Conservation (phyloP, 768 basidiomycete species). For the Chalciporus sphaerocephalus region DNA sequence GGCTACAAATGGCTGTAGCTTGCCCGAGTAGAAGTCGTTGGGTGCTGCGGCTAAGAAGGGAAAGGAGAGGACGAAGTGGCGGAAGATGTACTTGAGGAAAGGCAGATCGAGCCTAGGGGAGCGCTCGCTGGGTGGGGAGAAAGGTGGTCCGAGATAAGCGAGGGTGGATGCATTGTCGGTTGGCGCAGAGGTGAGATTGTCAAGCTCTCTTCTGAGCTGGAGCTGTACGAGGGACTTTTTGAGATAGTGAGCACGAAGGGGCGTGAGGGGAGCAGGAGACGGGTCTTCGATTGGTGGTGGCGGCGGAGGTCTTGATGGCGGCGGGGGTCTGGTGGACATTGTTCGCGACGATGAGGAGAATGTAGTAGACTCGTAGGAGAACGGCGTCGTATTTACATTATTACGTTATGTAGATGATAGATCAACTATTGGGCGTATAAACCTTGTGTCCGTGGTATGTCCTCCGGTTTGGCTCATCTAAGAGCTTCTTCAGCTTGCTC, state of each 20-base stretch:
- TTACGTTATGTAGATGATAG: neutral
- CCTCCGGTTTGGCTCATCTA: slow-evolving; percentile 33
- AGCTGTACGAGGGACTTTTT: slow-evolving; percentile 93
- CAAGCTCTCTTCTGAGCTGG: slow-evolving; percentile 78
- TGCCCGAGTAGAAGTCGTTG: slow-evolving; percentile 86
- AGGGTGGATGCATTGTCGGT: slow-evolving; percentile 55
- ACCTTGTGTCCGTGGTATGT: slow-evolving; percentile 32
- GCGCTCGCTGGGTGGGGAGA: slow-evolving; percentile 63
- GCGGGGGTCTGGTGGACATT: slow-evolving; percentile 7
- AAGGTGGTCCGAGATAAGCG: slow-evolving; percentile 86
- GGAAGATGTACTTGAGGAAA: slow-evolving; percentile 84
- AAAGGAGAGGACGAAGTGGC: slow-evolving; percentile 90
- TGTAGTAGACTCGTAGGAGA: neutral
- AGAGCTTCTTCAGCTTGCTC: slow-evolving; percentile 50
- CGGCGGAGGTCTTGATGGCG: slow-evolving; percentile 7
- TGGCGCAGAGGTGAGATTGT: slow-evolving; percentile 49
- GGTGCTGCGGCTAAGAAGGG: slow-evolving; percentile 91
- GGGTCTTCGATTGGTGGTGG: neutral
- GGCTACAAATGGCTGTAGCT: slow-evolving; percentile 91
- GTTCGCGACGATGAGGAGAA: neutral
- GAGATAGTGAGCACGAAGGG: slow-evolving; percentile 93
- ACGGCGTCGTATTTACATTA: slow-evolving; percentile 14
- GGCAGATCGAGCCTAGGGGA: slow-evolving; percentile 68
- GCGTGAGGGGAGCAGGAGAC: slow-evolving; percentile 51
- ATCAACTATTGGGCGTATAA: slow-evolving; percentile 26